These are phyloP conservation scores for Sporothrix brunneoviolacea DNA, from an alignment of 2,329 filamentous ascomycete genomes.

Conservation along the genomic window DNA sequence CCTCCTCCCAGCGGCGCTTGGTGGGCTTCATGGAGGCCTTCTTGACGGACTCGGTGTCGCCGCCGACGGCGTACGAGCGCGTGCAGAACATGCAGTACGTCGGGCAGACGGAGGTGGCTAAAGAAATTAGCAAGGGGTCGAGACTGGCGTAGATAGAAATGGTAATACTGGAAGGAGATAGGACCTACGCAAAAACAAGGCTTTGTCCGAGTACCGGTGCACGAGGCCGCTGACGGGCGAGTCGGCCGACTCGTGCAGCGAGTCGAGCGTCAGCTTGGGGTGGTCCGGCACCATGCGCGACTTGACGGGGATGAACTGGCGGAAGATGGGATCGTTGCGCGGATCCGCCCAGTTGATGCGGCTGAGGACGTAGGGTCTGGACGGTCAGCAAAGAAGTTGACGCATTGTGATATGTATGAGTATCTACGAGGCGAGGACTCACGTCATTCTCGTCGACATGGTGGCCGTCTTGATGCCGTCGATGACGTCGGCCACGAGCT, in stretches of 20 bases:
- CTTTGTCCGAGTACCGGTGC: conserved; percentile 59
- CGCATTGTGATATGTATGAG: no score
- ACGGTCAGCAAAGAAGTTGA: no score
- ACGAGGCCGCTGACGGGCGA: conserved; percentile 51
- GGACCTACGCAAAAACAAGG: conserved; percentile 50
- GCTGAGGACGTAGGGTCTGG: conserved; percentile 55
- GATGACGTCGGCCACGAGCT: conserved; percentile 48
- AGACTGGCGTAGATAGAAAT: not conserved
- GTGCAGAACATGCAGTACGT: conserved; percentile 60
- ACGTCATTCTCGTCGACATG: conserved; percentile 55
- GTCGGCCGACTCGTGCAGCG: conserved; percentile 50
- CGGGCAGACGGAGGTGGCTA: conserved; percentile 54
- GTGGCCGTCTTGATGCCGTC: conserved; percentile 46
- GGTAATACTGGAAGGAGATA: not conserved
- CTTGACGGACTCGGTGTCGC: conserved; percentile 44
- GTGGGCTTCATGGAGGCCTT: conserved; percentile 37
- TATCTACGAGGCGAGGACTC: no score
- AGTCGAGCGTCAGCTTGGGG: conserved; percentile 47
- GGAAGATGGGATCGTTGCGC: conserved; percentile 51
- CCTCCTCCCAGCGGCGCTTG: conserved; percentile 43
- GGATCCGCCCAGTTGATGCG: conserved; percentile 54
- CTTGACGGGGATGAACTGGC: conserved; percentile 53
- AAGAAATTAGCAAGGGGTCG: not conserved
- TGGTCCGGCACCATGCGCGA: conserved; percentile 49
- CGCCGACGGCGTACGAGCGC: conserved; percentile 52